phyloP scores from a whole-genome alignment of 176 grass and related monocot genomes.

The Poa pratensis region DNA sequence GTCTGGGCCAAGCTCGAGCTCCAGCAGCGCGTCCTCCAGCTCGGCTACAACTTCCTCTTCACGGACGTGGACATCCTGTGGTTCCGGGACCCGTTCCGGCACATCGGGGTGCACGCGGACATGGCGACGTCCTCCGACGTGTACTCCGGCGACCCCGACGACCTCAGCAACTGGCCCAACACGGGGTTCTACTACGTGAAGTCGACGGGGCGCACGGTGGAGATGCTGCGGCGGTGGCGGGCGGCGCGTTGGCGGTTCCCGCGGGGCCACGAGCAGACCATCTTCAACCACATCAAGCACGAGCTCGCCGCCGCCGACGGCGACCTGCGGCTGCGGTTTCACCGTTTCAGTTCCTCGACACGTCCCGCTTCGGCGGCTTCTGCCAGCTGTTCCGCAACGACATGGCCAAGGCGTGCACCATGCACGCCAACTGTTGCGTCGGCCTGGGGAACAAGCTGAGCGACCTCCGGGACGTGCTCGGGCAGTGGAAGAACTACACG shows the following conservation, averaged over 20 bases:
- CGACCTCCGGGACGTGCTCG: slow-evolving; percentile 46
- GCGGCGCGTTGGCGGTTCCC: slow-evolving; percentile 49
- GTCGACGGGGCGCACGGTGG: slow-evolving; percentile 34
- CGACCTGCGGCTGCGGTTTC: slow-evolving; percentile 26
- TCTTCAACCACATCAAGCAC: slow-evolving; percentile 61
- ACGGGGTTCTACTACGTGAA: slow-evolving; percentile 59
- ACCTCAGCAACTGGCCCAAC: slow-evolving; percentile 49
- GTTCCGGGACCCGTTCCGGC: slow-evolving; percentile 60
- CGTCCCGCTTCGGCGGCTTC: slow-evolving; percentile 45
- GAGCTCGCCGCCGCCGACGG: slow-evolving; percentile 37
- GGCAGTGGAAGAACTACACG: slow-evolving; percentile 53
- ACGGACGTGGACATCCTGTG: slow-evolving; percentile 65
- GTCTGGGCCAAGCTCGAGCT: slow-evolving; percentile 66
- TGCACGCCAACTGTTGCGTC: slow-evolving; percentile 68
- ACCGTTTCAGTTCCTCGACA: slow-evolving; percentile 57
- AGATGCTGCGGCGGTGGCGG: slow-evolving; percentile 51
- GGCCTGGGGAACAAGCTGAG: slow-evolving; percentile 51
- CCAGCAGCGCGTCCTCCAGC: slow-evolving; percentile 57
- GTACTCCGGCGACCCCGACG: slow-evolving; percentile 42
- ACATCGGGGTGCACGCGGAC: slow-evolving; percentile 45
- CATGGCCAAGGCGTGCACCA: slow-evolving; percentile 46
- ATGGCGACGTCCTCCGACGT: slow-evolving; percentile 57
- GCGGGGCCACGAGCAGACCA: slow-evolving; percentile 46
- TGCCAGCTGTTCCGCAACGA: slow-evolving; percentile 46
- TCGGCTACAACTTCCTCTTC: slow-evolving; percentile 78